Percentiles rank a stretch among this genome's conserved stretches.
Evolutionary conservation across 306 rosid genomes (phyloP).

Genomic region (Geum urbanum): DNA sequence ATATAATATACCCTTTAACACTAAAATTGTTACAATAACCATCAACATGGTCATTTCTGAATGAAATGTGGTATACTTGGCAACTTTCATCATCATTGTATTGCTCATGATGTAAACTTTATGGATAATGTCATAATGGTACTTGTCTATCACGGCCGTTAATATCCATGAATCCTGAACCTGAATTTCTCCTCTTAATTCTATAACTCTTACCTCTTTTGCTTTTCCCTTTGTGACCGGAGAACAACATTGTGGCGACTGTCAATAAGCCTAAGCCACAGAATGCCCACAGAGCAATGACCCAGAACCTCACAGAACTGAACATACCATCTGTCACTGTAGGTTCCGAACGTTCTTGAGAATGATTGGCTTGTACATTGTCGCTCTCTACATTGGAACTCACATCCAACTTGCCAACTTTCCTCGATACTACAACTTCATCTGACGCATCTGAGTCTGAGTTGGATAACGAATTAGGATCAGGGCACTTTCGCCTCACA

Average conservation of each 20-base stretch:
- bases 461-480: conserved; percentile 39
- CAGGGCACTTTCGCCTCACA: conserved; percentile 48
- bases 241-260: conserved; percentile 39
- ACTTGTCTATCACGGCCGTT: conserved; percentile 60
- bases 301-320: conserved; percentile 70
- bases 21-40: background rate
- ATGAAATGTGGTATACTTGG: conserved; percentile 1
- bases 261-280: conserved; percentile 74
- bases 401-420: conserved; percentile 42
- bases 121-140: conserved; percentile 15
- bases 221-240: conserved; percentile 57
- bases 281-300: conserved; percentile 67
- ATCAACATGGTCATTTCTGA: background rate
- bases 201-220: conserved; percentile 50
- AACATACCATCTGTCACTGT: conserved; percentile 50
- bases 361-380: conserved; percentile 21
- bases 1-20: background rate
- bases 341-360: conserved; percentile 28
- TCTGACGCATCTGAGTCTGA: conserved; percentile 28
- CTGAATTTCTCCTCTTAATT: conserved; percentile 60
- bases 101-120: background rate
- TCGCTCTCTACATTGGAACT: conserved; percentile 27
- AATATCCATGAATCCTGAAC: conserved; percentile 48
- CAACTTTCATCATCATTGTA: background rate
- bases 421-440: conserved; percentile 41